phyloP scores from a whole-genome alignment of 2,329 filamentous ascomycete genomes.

The Alternaria arborescens region DNA sequence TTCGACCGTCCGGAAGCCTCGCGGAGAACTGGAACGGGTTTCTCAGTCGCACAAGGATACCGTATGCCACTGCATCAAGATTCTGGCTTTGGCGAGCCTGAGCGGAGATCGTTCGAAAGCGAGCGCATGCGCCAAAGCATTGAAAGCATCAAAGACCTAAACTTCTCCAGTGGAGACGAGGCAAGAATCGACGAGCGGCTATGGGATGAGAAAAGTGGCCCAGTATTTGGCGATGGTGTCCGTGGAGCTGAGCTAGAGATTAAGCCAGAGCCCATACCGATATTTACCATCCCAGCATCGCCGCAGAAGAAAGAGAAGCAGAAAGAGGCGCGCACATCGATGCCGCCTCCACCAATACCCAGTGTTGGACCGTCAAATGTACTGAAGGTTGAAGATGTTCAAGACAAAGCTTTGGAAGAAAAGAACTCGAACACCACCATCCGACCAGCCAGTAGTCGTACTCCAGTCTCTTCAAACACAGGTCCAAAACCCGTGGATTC shows the following conservation, averaged over 20 bases:
- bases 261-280: slow-evolving; percentile 15
- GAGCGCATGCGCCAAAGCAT: slow-evolving; percentile 39
- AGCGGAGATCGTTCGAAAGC: slow-evolving; percentile 31
- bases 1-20: slow-evolving; percentile 30
- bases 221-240: slow-evolving; percentile 30
- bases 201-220: slow-evolving; percentile 38
- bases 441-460: slow-evolving; percentile 36
- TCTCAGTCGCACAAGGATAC: slow-evolving; percentile 36
- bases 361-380: slow-evolving; percentile 18
- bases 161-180: slow-evolving; percentile 20
- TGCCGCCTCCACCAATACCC: slow-evolving; percentile 5
- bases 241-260: slow-evolving; percentile 24
- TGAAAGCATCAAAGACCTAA: slow-evolving; percentile 30
- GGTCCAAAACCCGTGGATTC: slow-evolving; percentile 26
- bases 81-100: slow-evolving; percentile 42
- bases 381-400: slow-evolving; percentile 21
- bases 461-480: slow-evolving; percentile 34
- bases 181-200: slow-evolving; percentile 34
- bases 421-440: slow-evolving; percentile 44
- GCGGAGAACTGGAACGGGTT: slow-evolving; percentile 26
- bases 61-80: slow-evolving; percentile 47
- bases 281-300: slow-evolving; percentile 8
- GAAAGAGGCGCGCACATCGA: slow-evolving; percentile 1
- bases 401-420: slow-evolving; percentile 40
- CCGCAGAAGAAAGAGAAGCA: slow-evolving; percentile 10